phyloP scores from a whole-genome alignment of 2,329 filamentous ascomycete genomes.

The Verticillium nonalfalfae region DNA sequence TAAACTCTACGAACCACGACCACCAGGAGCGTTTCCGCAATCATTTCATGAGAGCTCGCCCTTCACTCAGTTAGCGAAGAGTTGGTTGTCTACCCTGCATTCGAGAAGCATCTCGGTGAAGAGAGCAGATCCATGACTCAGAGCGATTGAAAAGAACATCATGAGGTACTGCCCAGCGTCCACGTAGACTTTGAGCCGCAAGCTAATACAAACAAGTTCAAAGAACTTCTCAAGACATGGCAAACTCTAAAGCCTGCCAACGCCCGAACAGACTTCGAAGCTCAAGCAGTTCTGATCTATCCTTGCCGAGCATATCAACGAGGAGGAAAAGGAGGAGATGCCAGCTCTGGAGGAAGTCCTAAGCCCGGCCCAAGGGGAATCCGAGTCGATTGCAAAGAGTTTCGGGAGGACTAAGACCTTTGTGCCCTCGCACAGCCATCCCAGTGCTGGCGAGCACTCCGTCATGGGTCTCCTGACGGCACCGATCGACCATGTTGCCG shows the following conservation, averaged over 20 bases:
- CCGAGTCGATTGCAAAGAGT: slow-evolving; percentile 28
- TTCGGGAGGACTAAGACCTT: slow-evolving; percentile 48
- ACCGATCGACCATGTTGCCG: slow-evolving; percentile 36
- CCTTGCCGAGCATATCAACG: slow-evolving; percentile 38
- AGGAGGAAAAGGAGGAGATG: slow-evolving; percentile 44
- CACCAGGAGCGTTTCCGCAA: slow-evolving; percentile 35
- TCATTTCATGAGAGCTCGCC: slow-evolving; percentile 41
- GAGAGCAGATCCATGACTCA: slow-evolving; percentile 36
- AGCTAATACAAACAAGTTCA: slow-evolving; percentile 31
- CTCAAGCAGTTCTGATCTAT: slow-evolving; percentile 35
- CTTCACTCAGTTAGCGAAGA: slow-evolving; percentile 42
- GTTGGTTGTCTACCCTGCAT: slow-evolving; percentile 42
- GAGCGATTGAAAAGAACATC: slow-evolving; percentile 40
- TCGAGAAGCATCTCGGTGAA: slow-evolving; percentile 38
- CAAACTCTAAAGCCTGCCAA: slow-evolving; percentile 35
- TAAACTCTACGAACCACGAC: slow-evolving; percentile 25
- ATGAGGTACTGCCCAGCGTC: slow-evolving; percentile 20
- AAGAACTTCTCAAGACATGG: slow-evolving; percentile 41
- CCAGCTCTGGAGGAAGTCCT: slow-evolving; percentile 38
- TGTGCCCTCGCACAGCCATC: slow-evolving; percentile 45
- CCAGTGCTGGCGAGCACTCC: slow-evolving; percentile 40
- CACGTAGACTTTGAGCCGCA: no score
- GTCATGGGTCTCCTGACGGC: slow-evolving; percentile 46
- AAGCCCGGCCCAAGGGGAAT: slow-evolving; percentile 19
- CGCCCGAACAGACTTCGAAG: slow-evolving; percentile 31